Percentiles rank a stretch among this genome's conserved stretches.
These are phyloP conservation scores for Detonula confervacea DNA, from an alignment of 352 stramenopile genomes.

Conservation along the genomic window DNA sequence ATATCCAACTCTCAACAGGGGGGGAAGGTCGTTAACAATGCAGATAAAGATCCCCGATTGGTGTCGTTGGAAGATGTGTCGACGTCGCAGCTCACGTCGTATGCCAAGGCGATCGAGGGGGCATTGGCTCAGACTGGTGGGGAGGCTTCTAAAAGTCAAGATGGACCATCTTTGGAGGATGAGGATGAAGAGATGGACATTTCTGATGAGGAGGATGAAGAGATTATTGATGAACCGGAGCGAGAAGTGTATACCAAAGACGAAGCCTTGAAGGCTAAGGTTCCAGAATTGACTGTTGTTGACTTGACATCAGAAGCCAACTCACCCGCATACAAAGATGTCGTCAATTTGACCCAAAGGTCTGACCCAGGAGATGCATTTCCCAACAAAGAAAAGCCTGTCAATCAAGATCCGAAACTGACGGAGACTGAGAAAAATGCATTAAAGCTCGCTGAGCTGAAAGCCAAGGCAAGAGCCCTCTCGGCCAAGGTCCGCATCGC, in stretches of 20 bases:
- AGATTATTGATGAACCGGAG: background rate
- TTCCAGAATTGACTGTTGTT: no score
- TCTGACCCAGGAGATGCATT: no score
- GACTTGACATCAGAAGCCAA: no score
- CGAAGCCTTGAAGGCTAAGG: no score
- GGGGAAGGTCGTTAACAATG: background rate
- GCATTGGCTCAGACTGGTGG: slow-evolving; percentile 23
- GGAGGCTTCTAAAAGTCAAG: background rate
- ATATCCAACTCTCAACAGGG: background rate
- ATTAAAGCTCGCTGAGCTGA: slow-evolving; percentile 51
- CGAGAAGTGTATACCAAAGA: slow-evolving; percentile 7
- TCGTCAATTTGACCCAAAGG: no score
- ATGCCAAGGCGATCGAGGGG: slow-evolving; percentile 22
- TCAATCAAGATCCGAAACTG: no score
- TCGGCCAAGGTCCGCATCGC: slow-evolving; percentile 45
- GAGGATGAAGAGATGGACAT: slow-evolving; percentile 51
- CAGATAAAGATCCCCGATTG: background rate
- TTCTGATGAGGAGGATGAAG: slow-evolving; percentile 42
- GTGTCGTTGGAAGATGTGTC: slow-evolving; percentile 27
- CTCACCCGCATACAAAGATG: no score
- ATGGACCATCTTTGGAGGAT: slow-evolving; percentile 3
- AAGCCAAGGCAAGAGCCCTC: slow-evolving; percentile 47
- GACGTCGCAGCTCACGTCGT: slow-evolving; percentile 31
- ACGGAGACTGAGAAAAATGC: no score
- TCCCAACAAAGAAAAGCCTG: no score